phyloP scores from a whole-genome alignment of 2,329 filamentous ascomycete species.

The Cladosporium sp. region DNA sequence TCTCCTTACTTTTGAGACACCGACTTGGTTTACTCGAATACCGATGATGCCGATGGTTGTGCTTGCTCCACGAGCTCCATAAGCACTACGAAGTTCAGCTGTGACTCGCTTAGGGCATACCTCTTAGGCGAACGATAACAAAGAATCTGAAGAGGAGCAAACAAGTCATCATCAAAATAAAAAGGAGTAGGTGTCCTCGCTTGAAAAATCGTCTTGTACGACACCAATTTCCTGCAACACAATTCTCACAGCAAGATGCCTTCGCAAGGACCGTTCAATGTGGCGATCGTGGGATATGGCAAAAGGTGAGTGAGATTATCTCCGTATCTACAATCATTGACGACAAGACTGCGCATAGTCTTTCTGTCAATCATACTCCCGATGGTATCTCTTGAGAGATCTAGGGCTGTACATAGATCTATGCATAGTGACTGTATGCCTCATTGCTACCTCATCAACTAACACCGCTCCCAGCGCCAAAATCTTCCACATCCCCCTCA shows the following conservation, averaged over 20 bases:
- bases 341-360: no score
- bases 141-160: no score
- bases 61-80: background rate
- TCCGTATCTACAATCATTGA: background rate
- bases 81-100: background rate
- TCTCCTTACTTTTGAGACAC: background rate
- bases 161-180: no score
- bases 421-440: no score
- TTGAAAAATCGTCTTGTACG: no score
- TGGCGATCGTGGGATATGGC: slow-evolving; percentile 58
- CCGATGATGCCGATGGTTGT: background rate
- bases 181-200: no score
- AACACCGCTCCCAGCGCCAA: slow-evolving; percentile 50
- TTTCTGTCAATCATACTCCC: background rate
- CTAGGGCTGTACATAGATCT: no score
- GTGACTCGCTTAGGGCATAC: background rate
- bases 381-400: no score
- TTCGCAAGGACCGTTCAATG: slow-evolving; percentile 41
- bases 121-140: no score
- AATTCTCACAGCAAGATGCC: background rate
- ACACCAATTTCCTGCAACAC: no score
- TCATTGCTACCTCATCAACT: background rate
- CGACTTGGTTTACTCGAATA: background rate
- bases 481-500: slow-evolving; percentile 79
- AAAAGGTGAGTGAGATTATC: slow-evolving; percentile 40